phyloP scores from a whole-genome alignment of 805 yeast species.

The Phaffomyces opuntiae region DNA sequence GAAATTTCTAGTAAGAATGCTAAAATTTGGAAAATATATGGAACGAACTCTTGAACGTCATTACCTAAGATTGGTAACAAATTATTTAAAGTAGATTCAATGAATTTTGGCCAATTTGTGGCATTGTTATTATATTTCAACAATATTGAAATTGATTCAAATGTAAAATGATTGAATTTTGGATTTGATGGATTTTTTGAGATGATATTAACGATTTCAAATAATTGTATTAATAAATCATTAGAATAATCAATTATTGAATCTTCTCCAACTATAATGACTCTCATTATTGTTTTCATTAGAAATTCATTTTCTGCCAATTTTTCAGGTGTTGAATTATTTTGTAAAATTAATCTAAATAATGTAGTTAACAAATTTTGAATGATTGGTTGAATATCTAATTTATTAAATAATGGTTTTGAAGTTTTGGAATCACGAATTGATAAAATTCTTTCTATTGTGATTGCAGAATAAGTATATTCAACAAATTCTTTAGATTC shows the following conservation, averaged over 20 bases:
- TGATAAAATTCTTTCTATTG: constrained; percentile 81
- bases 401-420: constrained; percentile 57
- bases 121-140: constrained; percentile 41
- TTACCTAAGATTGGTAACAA: constrained; percentile 61
- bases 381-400: constrained; percentile 60
- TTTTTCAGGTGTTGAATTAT: constrained; percentile 71
- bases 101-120: constrained; percentile 26
- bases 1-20: constrained; percentile 65
- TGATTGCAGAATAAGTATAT: constrained; percentile 88
- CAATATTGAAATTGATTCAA: constrained; percentile 79
- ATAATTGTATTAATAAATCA: constrained; percentile 52
- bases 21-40: constrained; percentile 87
- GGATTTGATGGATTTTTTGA: constrained; percentile 94
- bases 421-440: constrained; percentile 50
- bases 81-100: constrained; percentile 53
- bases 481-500: constrained; percentile 67
- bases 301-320: constrained; percentile 92
- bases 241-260: constrained; percentile 40
- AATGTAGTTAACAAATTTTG: constrained; percentile 57
- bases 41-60: constrained; percentile 91
- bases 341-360: constrained; percentile 57
- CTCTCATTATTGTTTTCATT: constrained; percentile 83
- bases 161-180: constrained; percentile 80
- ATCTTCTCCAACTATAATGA: constrained; percentile 66
- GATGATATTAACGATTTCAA: constrained; percentile 62